Percentiles rank a stretch among this genome's conserved stretches.
phyloP scores from a whole-genome alignment of 441 rosid species.

The Metrosideros polymorpha region DNA sequence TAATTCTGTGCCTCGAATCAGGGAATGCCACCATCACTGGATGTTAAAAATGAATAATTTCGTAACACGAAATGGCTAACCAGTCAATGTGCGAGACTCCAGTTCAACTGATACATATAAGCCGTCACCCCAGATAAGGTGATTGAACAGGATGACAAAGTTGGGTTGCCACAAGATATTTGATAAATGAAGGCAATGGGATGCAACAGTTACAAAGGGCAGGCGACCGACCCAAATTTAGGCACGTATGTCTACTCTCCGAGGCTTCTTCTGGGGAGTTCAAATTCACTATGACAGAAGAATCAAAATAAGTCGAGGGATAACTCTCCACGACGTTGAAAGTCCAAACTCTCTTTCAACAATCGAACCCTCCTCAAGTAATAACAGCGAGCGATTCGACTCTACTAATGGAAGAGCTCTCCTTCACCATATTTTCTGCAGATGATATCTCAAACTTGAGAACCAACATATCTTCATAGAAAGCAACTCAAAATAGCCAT shows the following conservation, averaged over 20 bases:
- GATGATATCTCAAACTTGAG: not conserved
- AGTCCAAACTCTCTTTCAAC: not conserved
- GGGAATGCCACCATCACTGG: not conserved
- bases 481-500: not conserved
- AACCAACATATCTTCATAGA: not conserved
- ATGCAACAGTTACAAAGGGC: not conserved
- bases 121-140: not conserved
- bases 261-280: not conserved
- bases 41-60: not conserved
- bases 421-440: not conserved
- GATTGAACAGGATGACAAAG: not conserved
- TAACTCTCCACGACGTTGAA: not conserved
- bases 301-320: not conserved
- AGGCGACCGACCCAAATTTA: not conserved
- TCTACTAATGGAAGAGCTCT: not conserved
- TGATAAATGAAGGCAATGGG: not conserved
- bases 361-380: not conserved
- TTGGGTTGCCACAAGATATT: not conserved
- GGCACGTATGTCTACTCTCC: not conserved
- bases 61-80: not conserved
- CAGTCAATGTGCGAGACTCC: not conserved
- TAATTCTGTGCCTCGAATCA: not conserved
- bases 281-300: not conserved
- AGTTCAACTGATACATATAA: not conserved
- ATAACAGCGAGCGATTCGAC: not conserved